Base-by-base conservation (phyloP, 2,329 filamentous ascomycete species). In the Colletotrichum sp. region DNA sequence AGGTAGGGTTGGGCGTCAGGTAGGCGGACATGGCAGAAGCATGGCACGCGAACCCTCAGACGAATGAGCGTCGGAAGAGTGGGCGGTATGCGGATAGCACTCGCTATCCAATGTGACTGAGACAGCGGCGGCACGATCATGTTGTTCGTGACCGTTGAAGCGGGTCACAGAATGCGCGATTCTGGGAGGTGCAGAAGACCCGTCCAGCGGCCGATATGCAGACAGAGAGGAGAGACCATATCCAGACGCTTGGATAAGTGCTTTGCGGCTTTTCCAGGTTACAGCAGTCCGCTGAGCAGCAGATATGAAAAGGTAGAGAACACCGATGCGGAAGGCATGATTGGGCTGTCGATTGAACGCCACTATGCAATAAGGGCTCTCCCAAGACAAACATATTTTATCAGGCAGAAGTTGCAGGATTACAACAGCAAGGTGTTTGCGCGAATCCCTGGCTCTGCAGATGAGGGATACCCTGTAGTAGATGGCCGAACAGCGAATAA, bases 321-420 rank as follows among this genome's bases (percentile, higher is more conserved):
- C 24, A 49, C 49, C 32, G 57, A 39, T 18, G 26, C 16, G 5
- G 24, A 18, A 24, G 30, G 18, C 18, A 36, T 57, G 32, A 44
- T 65, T 65, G 64, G 69, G 28, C 16, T 8, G 34, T 18, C 16
- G 36, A 15, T 34, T 69, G 21, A 32, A 69, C 44, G 73, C 64
- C 73, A 73, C 70, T 28, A 69, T 76, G 73, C 73, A 73, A 59
- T 44, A 64, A 76, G 73, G 70, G 70, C 73, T 65, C 26, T 69
- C 26, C 57, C 64, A 73, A 66, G 73, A 65, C 36, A 59, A 32
- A 32, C 28, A 26, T 64, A 36, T 52, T 65, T 34, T 12, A 8
- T 12, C 21, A 28, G 52, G n/a, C 5, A n/a, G 9, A 21, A n/a
- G 21, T 21, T 60, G 28, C 32, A 69, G 55, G 26, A 63, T 30